Evolutionary conservation across 129 eudicot species (phyloP), one percentile per base, ranked within the genome.

Genomic region (Pittosporum tobira): DNA sequence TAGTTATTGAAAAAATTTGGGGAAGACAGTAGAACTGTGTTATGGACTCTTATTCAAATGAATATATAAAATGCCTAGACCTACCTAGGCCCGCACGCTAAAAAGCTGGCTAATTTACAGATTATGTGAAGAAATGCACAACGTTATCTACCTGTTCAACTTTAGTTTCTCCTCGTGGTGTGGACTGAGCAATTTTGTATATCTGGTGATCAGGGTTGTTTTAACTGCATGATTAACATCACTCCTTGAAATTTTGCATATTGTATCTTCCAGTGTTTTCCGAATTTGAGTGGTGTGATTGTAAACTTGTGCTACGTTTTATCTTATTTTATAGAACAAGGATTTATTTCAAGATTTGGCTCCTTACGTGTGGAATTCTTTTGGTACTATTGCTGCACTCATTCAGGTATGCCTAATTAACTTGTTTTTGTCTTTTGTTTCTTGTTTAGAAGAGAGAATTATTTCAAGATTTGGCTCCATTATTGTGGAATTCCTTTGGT

Each of bases 401-500:
- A 36, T 74, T 43, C 77, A 51, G 75, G 73, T 59, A 58, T 64
- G 75, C 71, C 56, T 68, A 63, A 63, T 64, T 14, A 26, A 15
- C n/a, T 36, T 54, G 54, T 63, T 46, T 46, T 44, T 57, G 62
- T 70, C 25, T 65, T 47, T 22, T 60, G 69, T 65, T 62, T 51
- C 43, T 60, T 61, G 45, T 77, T 55, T 66, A 87, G 96, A 87
- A 83, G 85, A 73, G 88, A 57, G 96, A 87, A 67, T 52, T 83
- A 19, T 87, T 83, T 73, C 88, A 83, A 73, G 93, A 87, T 73
- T 78, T 87, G 80, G 88, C 94, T 67, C 94, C 94, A 57, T 61
- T 80, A 53, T 67, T 87, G 63, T 87, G 93, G 96, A 87, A 87
- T 57, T 87, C 93, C 20, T 87, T 80, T 75, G 93, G 96, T 29